Evolutionary conservation across 83 land plant genomes (phyloP), one percentile per base, ranked within the genome.

Genomic region (Picea mariana): DNA sequence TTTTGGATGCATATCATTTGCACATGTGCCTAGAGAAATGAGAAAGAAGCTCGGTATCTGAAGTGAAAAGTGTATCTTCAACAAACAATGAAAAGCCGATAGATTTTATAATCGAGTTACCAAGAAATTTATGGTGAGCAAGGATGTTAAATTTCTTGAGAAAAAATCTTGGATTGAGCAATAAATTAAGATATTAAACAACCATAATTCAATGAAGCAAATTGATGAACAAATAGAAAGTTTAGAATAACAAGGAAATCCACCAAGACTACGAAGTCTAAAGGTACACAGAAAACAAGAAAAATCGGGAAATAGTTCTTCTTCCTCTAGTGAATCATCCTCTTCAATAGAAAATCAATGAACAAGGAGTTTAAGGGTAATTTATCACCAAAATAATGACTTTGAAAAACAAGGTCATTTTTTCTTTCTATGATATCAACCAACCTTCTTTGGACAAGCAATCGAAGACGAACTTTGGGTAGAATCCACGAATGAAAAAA

Each of bases 91-190:
- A 27, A 27, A 27, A 27, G 31, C 31, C 31, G 31, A 27, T 27
- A 27, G 31, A 27, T 27, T 27, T 27, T 27, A 27, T 27, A 27
- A 27, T 27, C 31, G 31, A 27, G 31, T 27, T 27, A 72, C 49
- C 21, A 72, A 44, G 44, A 81, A 84, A 26, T 31, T 84, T 20
- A 0, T 83, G 12, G 11, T 79, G 3, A 81, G 21, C 3, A 69
- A 6, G 71, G 47, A 84, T 81, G 78, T 81, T 8, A 58, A 8
- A 21, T 81, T 80, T 59, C 38, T 58, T 16, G 67, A 84, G 23
- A 59, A 42, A 0, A 8, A 68, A 18, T n/a, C 47, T 0, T 65
- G 75, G 9, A 13, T 47, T 15, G 6, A 1, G 34, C 34, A 31
- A 31, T 1, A 31, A 31, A 31, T 1, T 31, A 2, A 31, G 2